phyloP scores from a whole-genome alignment of 2,329 filamentous ascomycete species.

The Epichloe festucae region DNA sequence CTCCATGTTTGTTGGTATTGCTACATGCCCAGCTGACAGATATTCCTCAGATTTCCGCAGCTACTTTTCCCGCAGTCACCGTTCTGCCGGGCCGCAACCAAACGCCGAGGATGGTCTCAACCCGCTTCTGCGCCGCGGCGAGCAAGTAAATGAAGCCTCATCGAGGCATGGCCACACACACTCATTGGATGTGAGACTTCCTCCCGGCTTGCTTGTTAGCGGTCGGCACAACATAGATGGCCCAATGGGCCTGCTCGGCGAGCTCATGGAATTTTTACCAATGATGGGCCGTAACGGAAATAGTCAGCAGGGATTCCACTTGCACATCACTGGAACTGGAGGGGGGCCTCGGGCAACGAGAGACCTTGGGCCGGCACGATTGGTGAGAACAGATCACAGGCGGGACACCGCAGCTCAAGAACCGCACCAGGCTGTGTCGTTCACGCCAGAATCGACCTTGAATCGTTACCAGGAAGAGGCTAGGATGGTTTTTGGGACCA shows the following conservation, averaged over 20 bases:
- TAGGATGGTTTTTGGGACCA: slow-evolving; percentile 65
- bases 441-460: slow-evolving; percentile 57
- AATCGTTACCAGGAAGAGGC: slow-evolving; percentile 84
- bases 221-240: slow-evolving; percentile 28
- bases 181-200: slow-evolving; percentile 40
- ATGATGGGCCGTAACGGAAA: slow-evolving; percentile 30
- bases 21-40: not conserved
- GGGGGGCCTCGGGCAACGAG: slow-evolving; percentile 36
- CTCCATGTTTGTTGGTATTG: not conserved
- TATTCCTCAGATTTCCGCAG: slow-evolving; percentile 30
- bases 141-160: slow-evolving; percentile 29
- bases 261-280: slow-evolving; percentile 42
- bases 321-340: slow-evolving; percentile 41
- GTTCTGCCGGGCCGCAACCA: slow-evolving; percentile 38
- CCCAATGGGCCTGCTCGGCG: slow-evolving; percentile 42
- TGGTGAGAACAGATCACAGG: slow-evolving; percentile 33
- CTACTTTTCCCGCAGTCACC: slow-evolving; percentile 38
- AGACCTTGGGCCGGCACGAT: slow-evolving; percentile 32
- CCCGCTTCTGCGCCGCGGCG: slow-evolving; percentile 62
- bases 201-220: slow-evolving; percentile 30
- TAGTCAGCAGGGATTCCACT: slow-evolving; percentile 41
- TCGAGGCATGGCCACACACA: slow-evolving; percentile 37
- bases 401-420: slow-evolving; percentile 39
- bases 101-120: slow-evolving; percentile 72
- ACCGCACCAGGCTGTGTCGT: slow-evolving; percentile 63